phyloP scores from a whole-genome alignment of 2,329 filamentous ascomycete genomes.

The Diaporthe australafricana region DNA sequence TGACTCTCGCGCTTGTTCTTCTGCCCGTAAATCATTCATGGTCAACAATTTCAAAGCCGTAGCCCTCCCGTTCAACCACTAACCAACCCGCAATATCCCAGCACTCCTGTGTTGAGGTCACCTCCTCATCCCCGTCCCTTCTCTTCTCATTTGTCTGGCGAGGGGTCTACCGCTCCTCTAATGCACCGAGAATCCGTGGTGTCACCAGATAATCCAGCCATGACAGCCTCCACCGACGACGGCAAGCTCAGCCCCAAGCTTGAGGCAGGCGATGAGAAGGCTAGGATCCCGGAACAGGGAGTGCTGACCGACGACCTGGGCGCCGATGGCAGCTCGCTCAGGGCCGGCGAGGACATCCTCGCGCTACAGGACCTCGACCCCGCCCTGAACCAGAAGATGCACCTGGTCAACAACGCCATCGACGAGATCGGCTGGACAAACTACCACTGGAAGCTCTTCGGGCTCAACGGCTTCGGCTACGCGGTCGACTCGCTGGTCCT shows the following conservation, averaged over 20 bases:
- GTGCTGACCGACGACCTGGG: background rate
- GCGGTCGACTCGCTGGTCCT: conserved; percentile 60
- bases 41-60: background rate
- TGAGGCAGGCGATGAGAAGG: conserved; percentile 13
- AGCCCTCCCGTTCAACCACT: background rate
- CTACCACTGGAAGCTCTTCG: conserved; percentile 71
- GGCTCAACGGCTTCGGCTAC: conserved; percentile 70
- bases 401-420: conserved; percentile 66
- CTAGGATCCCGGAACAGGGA: background rate
- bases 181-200: conserved; percentile 24
- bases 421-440: conserved; percentile 72
- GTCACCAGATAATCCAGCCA: conserved; percentile 9
- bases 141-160: background rate
- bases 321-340: conserved; percentile 22
- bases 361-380: conserved; percentile 63
- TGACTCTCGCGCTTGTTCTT: background rate
- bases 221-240: background rate
- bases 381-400: conserved; percentile 66
- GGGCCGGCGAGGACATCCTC: conserved; percentile 54
- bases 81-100: background rate
- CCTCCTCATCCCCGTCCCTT: too few species aligned
- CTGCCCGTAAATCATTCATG: too few species aligned
- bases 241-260: conserved; percentile 3
- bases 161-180: conserved; percentile 27
- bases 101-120: background rate